Evolutionary conservation across 1,284 basidiomycete species (phyloP).

Genomic region (Neonothopanus nambi): DNA sequence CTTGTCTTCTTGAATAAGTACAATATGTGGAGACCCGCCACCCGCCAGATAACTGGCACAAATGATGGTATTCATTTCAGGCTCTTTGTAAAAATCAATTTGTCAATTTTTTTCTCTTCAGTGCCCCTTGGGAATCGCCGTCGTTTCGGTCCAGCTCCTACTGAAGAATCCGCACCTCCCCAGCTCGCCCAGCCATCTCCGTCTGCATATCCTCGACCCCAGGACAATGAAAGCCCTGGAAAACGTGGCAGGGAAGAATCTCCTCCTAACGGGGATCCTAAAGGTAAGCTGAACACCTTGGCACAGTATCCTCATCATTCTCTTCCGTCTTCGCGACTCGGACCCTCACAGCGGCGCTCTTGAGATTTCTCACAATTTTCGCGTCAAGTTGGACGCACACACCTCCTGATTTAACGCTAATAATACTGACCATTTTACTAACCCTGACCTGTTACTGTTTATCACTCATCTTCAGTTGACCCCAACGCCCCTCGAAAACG

Average conservation of each 20-base stretch:
- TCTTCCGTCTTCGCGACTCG: constrained; percentile 20
- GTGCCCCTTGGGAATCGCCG: constrained; percentile 83
- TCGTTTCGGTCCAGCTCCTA: constrained; percentile 83
- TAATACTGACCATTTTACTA: constrained; percentile 61
- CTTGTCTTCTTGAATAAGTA: not conserved
- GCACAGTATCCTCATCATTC: constrained; percentile 30
- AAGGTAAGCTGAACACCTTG: constrained; percentile 49
- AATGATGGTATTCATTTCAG: constrained; percentile 61
- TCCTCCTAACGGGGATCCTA: constrained; percentile 49
- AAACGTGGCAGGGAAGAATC: constrained; percentile 64
- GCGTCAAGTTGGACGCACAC: constrained; percentile 29
- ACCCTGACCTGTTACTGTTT: constrained; percentile 45
- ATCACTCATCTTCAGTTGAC: constrained; percentile 56
- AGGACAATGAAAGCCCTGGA: constrained; percentile 53
- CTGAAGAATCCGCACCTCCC: constrained; percentile 71
- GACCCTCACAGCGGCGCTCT: constrained; percentile 23
- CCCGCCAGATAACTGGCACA: constrained; percentile 80
- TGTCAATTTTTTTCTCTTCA: constrained; percentile 31
- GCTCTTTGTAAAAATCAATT: not conserved
- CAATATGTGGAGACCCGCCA: constrained; percentile 86
- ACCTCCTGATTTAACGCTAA: constrained; percentile 30
- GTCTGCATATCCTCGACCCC: constrained; percentile 75
- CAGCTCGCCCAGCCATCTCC: constrained; percentile 85
- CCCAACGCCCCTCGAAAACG: constrained; percentile 87
- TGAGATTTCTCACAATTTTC: constrained; percentile 3